Percentiles rank a stretch among this genome's conserved stretches.
These are phyloP conservation scores for Trichophyton benhamiae DNA, from an alignment of 2,329 filamentous ascomycete genomes.

Conservation along the genomic window DNA sequence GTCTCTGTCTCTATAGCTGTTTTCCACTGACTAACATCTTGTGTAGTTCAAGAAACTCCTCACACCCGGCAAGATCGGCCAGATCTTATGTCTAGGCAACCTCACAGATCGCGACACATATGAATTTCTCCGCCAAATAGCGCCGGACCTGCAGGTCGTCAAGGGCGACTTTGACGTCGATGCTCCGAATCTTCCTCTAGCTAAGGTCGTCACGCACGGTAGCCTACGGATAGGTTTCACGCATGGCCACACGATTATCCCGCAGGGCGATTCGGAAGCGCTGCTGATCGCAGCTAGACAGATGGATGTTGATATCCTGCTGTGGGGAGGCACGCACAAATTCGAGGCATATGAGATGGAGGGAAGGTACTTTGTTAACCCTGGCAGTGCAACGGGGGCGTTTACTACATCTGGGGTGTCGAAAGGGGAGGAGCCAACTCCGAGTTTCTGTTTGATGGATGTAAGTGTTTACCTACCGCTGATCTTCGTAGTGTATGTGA, in stretches of 20 bases:
- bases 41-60: constrained; percentile 72
- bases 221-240: constrained; percentile 57
- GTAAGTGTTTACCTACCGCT: constrained; percentile 45
- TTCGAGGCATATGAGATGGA: constrained; percentile 63
- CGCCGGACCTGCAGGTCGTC: constrained; percentile 59
- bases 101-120: constrained; percentile 68
- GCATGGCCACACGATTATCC: constrained; percentile 58
- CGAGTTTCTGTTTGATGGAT: constrained; percentile 96
- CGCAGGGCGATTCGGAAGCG: constrained; percentile 53
- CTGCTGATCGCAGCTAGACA: constrained; percentile 55
- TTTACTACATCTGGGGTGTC: constrained; percentile 50
- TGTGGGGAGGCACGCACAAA: constrained; percentile 58
- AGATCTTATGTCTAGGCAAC: constrained; percentile 69
- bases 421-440: constrained; percentile 61
- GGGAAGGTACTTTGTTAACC: constrained; percentile 60
- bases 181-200: constrained; percentile 51
- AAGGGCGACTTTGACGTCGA: constrained; percentile 60
- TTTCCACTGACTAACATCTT: constrained; percentile 8
- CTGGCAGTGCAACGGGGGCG: constrained; percentile 55
- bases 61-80: constrained; percentile 69
- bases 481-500: background rate
- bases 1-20: too few species aligned
- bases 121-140: constrained; percentile 64
- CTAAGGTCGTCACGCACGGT: constrained; percentile 59
- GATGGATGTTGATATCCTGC: constrained; percentile 58